Conservation (phyloP, 768 basidiomycete species). For the Botryobasidium botryosum region DNA sequence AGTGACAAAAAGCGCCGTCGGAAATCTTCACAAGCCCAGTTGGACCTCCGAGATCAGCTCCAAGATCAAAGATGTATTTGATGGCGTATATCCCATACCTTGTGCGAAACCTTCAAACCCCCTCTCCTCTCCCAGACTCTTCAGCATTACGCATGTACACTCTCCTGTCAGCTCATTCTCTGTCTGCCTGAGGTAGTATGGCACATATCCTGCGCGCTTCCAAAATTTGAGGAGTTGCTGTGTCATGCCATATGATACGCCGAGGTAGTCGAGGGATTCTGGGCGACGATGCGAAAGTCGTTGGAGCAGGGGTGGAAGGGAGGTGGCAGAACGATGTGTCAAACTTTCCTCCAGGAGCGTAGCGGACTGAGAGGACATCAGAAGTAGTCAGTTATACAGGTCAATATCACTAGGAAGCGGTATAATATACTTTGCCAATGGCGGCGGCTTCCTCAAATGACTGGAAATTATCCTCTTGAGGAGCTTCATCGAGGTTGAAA, state of each 20-base stretch:
- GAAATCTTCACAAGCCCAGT: conserved; percentile 50
- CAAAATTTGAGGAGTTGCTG: conserved; percentile 81
- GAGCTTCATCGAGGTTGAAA: conserved; percentile 65
- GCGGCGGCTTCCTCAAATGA: conserved; percentile 41
- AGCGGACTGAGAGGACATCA: conserved; percentile 21
- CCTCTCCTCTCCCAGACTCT: conserved; percentile 50
- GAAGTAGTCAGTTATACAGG: neutral
- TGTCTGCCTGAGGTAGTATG: conserved; percentile 86
- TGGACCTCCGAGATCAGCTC: no score
- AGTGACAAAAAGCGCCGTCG: conserved; percentile 74
- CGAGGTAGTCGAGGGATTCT: conserved; percentile 81
- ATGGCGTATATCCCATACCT: conserved; percentile 28
- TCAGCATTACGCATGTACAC: conserved; percentile 90
- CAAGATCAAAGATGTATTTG: neutral
- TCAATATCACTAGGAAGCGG: neutral
- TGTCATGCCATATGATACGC: conserved; percentile 91
- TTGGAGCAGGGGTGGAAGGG: conserved; percentile 88
- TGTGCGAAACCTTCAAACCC: conserved; percentile 85
- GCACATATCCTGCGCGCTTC: conserved; percentile 85
- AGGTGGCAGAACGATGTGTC: conserved; percentile 46
- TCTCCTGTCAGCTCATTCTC: conserved; percentile 92
- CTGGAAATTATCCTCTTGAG: conserved; percentile 27
- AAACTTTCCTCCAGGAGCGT: conserved; percentile 65
- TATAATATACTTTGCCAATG: conserved; percentile 23
- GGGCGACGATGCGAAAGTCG: conserved; percentile 80